Percentiles rank a stretch among this genome's conserved stretches.
These are phyloP conservation scores for Rhododendron kiyosumense DNA, from an alignment of 148 eudicot genomes.

Conservation along the genomic window DNA sequence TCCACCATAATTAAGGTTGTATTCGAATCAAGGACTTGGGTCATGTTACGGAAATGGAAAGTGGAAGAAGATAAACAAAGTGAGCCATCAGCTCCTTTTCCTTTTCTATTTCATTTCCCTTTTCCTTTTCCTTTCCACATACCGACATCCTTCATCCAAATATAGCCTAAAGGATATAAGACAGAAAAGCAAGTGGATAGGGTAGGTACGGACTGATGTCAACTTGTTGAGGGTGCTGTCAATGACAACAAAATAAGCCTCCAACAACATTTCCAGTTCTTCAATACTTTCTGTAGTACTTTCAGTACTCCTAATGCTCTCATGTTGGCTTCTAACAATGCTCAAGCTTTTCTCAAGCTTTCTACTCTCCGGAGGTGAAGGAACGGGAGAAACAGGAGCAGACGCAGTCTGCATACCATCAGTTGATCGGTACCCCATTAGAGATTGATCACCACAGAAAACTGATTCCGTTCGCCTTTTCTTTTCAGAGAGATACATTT, in stretches of 20 bases:
- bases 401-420: slow-evolving; percentile 64
- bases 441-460: slow-evolving; percentile 70
- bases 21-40: background rate
- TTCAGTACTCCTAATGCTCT: slow-evolving; percentile 75
- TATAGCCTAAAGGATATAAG: background rate
- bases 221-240: slow-evolving; percentile 95
- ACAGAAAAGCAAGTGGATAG: background rate
- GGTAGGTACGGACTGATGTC: slow-evolving; percentile 52
- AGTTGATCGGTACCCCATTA: slow-evolving; percentile 52
- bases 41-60: background rate
- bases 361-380: slow-evolving; percentile 63
- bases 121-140: background rate
- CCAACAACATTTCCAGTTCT: slow-evolving; percentile 94
- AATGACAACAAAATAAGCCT: slow-evolving; percentile 95
- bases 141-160: background rate
- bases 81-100: background rate
- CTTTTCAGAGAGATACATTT: slow-evolving; percentile 97
- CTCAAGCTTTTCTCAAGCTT: slow-evolving; percentile 81
- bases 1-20: background rate
- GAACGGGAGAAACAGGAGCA: slow-evolving; percentile 92
- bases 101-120: background rate
- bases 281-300: slow-evolving; percentile 68
- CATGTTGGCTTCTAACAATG: slow-evolving; percentile 82
- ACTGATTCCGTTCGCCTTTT: slow-evolving; percentile 68
- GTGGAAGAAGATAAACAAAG: background rate